Evolutionary conservation across 2,329 filamentous ascomycete species (phyloP).

Genomic region (Colletotrichum sublineola): DNA sequence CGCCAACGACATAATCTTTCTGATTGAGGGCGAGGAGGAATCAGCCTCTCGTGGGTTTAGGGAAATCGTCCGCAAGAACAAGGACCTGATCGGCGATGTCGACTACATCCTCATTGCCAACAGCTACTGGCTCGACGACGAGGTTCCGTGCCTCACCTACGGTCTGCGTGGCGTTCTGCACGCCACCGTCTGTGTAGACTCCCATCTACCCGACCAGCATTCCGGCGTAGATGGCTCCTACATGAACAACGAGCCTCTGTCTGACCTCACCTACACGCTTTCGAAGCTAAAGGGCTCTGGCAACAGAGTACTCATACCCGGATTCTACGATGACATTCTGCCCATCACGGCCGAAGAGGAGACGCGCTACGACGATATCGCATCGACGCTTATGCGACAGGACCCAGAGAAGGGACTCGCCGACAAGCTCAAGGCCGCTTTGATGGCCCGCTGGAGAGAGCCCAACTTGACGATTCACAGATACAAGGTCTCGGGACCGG

Average conservation of each 20-base stretch:
- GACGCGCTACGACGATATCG: constrained; percentile 86
- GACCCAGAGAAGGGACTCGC: constrained; percentile 73
- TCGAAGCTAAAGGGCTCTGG: constrained; percentile 84
- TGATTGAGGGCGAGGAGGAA: constrained; percentile 98
- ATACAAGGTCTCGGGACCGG: constrained; percentile 92
- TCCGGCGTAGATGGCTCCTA: constrained; percentile 97
- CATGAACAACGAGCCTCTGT: constrained; percentile 89
- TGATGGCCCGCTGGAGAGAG: constrained; percentile 96
- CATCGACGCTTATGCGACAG: constrained; percentile 78
- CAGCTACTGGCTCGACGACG: constrained; percentile 98
- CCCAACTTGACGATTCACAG: constrained; percentile 94
- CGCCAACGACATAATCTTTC: constrained; percentile 89
- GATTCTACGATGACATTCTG: constrained; percentile 89
- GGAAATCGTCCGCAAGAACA: constrained; percentile 83
- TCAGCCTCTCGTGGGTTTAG: constrained; percentile 93
- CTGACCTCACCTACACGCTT: constrained; percentile 88
- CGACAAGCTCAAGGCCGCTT: constrained; percentile 80
- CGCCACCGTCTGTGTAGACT: constrained; percentile 89
- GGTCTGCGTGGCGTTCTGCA: constrained; percentile 94
- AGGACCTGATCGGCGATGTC: constrained; percentile 86
- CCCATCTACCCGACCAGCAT: constrained; percentile 88
- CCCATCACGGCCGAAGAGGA: constrained; percentile 82
- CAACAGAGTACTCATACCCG: constrained; percentile 86
- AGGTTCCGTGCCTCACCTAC: constrained; percentile 95
- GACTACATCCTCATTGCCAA: constrained; percentile 97